These are phyloP conservation scores for Exophiala sp. DNA, from an alignment of 2,329 filamentous ascomycete genomes.

Conservation along the genomic window DNA sequence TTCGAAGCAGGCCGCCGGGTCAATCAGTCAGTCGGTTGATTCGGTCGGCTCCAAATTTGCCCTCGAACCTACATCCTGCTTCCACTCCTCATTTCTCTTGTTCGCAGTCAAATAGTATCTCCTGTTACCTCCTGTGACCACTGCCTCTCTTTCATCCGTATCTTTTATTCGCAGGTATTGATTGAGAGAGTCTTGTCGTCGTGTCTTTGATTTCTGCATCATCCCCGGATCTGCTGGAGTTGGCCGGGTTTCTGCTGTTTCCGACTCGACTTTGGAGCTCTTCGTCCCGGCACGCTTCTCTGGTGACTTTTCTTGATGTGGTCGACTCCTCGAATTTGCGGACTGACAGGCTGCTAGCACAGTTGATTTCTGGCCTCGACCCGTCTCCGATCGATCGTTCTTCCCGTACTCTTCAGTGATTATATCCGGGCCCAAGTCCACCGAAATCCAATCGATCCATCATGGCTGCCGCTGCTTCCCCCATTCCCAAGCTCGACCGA, in stretches of 20 bases:
- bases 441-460: slow-evolving; percentile 30
- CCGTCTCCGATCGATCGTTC: slow-evolving; percentile 3
- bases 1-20: neutral
- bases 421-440: slow-evolving; percentile 1
- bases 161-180: slow-evolving; percentile 27
- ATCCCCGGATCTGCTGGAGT: slow-evolving; percentile 24
- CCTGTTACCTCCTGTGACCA: slow-evolving; percentile 18
- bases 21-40: too few species aligned
- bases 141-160: slow-evolving; percentile 32
- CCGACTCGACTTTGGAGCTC: slow-evolving; percentile 18
- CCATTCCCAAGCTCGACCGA: slow-evolving; percentile 75
- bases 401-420: neutral
- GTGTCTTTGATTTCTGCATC: slow-evolving; percentile 24
- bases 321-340: neutral
- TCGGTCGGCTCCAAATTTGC: slow-evolving; percentile 10
- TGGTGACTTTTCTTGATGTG: slow-evolving; percentile 10
- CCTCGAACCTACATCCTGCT: slow-evolving; percentile 23
- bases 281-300: slow-evolving; percentile 10
- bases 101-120: slow-evolving; percentile 32
- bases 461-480: slow-evolving; percentile 43
- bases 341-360: slow-evolving; percentile 10
- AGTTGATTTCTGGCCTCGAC: slow-evolving; percentile 8
- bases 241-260: slow-evolving; percentile 25
- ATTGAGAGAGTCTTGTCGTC: slow-evolving; percentile 17
- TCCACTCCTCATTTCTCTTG: slow-evolving; percentile 26